phyloP scores from a whole-genome alignment of 495 filamentous ascomycete genomes.

The Aspergillus steynii region DNA sequence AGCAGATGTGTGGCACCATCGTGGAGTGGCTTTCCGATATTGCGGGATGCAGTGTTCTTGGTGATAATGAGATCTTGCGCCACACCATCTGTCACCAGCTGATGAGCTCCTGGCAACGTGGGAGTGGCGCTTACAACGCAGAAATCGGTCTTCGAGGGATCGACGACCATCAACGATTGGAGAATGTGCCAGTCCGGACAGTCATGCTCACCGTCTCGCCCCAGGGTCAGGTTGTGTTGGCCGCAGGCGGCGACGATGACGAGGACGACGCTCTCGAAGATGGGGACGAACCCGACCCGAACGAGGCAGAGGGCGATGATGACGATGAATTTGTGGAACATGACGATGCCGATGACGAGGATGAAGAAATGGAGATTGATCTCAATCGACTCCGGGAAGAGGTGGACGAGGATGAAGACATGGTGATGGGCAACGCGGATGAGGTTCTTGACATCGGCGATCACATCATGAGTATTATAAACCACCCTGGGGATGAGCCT shows the following conservation, averaged over 20 bases:
- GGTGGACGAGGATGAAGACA: slow-evolving; percentile 46
- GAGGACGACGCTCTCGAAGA: slow-evolving; percentile 48
- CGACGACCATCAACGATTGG: slow-evolving; percentile 75
- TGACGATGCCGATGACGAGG: slow-evolving; percentile 32
- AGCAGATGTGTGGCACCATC: slow-evolving; percentile 98
- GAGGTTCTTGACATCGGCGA: slow-evolving; percentile 68
- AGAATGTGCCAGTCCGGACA: slow-evolving; percentile 34
- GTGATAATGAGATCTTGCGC: slow-evolving; percentile 76
- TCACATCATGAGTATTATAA: slow-evolving; percentile 57
- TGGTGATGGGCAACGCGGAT: slow-evolving; percentile 53
- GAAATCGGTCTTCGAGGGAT: slow-evolving; percentile 83
- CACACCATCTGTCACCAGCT: slow-evolving; percentile 87
- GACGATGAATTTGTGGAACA: slow-evolving; percentile 51
- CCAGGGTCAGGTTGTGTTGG: slow-evolving; percentile 41
- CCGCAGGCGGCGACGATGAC: slow-evolving; percentile 50
- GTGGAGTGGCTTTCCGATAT: slow-evolving; percentile 96
- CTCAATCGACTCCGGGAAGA: slow-evolving; percentile 33
- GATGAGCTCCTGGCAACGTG: slow-evolving; percentile 79
- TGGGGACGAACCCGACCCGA: slow-evolving; percentile 45
- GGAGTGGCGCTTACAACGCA: slow-evolving; percentile 81
- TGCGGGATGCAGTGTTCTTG: slow-evolving; percentile 80
- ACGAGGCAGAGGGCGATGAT: slow-evolving; percentile 34
- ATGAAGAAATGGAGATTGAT: slow-evolving; percentile 29
- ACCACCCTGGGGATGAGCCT: slow-evolving; percentile 3
- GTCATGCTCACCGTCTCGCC: slow-evolving; percentile 41